Percentiles rank a stretch among this genome's conserved stretches.
Evolutionary conservation across 441 rosid species (phyloP).

Genomic region (Pelargonium cotyledonis): DNA sequence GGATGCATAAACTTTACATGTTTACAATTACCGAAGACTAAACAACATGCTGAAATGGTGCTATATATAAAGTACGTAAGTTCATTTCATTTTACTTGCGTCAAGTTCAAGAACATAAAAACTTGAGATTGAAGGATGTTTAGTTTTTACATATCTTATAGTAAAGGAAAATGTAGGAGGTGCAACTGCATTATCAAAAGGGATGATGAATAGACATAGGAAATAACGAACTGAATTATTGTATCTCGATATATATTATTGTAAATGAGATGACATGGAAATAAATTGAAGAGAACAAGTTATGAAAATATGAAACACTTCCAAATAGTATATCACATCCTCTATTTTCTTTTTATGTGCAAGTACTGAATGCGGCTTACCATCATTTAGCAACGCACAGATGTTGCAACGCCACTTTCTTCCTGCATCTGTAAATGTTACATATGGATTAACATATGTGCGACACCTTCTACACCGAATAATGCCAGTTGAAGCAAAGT

Average conservation of each 20-base stretch:
- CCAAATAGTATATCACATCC: conserved; percentile 10
- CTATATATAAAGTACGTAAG: too few species aligned
- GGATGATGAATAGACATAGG: too few species aligned
- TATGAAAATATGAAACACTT: not conserved
- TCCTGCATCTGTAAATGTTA: conserved; percentile 90
- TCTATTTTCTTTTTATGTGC: not conserved
- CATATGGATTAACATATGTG: conserved; percentile 91
- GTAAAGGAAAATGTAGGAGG: too few species aligned
- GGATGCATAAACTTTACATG: too few species aligned
- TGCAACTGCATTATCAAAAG: too few species aligned
- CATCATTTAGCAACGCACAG: conserved; percentile 85
- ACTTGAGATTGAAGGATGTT: too few species aligned
- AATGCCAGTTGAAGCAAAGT: conserved; percentile 77
- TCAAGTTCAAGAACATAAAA: too few species aligned
- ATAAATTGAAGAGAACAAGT: not conserved
- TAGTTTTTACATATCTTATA: too few species aligned
- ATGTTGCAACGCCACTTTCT: conserved; percentile 99
- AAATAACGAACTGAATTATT: too few species aligned
- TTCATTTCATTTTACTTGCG: too few species aligned
- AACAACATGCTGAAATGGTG: too few species aligned
- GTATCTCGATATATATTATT: not conserved
- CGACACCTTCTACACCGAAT: conserved; percentile 98
- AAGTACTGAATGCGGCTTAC: conserved; percentile 29
- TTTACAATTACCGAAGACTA: too few species aligned
- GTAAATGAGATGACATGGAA: not conserved